These are phyloP conservation scores for Cladosporium sp. DNA, from an alignment of 2,329 filamentous ascomycete genomes.

Conservation along the genomic window DNA sequence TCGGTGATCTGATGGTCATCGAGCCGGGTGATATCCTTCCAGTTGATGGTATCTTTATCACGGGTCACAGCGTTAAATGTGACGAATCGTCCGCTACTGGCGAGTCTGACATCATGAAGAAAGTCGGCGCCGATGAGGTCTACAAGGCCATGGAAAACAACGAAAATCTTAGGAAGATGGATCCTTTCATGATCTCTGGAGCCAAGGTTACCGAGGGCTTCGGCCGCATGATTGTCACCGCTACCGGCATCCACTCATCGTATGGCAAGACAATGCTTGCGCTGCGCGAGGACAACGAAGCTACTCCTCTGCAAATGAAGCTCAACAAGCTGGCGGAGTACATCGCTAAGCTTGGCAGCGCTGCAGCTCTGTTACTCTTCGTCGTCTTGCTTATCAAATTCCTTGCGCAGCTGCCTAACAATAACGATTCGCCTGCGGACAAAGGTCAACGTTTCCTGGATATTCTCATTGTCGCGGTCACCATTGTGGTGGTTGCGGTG, in stretches of 20 bases:
- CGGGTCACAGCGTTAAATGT: slow-evolving; percentile 63
- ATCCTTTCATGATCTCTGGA: slow-evolving; percentile 84
- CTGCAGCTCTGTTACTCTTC: slow-evolving; percentile 74
- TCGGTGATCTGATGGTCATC: slow-evolving; percentile 68
- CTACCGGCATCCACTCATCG: slow-evolving; percentile 67
- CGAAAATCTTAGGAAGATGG: slow-evolving; percentile 60
- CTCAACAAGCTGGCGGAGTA: slow-evolving; percentile 73
- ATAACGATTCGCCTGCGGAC: slow-evolving; percentile 53
- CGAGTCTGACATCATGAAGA: slow-evolving; percentile 68
- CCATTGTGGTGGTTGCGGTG: slow-evolving; percentile 64
- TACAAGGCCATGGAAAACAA: slow-evolving; percentile 59
- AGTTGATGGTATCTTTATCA: slow-evolving; percentile 66
- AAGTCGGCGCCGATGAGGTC: slow-evolving; percentile 61
- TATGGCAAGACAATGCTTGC: slow-evolving; percentile 77
- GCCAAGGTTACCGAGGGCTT: slow-evolving; percentile 72
- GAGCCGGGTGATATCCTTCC: slow-evolving; percentile 70
- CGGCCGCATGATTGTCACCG: slow-evolving; percentile 70
- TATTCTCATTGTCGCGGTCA: slow-evolving; percentile 61
- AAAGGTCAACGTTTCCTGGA: slow-evolving; percentile 70
- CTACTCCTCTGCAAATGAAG: slow-evolving; percentile 73
- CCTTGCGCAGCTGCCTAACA: slow-evolving; percentile 59
- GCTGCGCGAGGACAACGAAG: slow-evolving; percentile 68
- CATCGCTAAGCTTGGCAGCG: slow-evolving; percentile 72
- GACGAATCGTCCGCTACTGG: slow-evolving; percentile 74
- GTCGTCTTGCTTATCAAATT: slow-evolving; percentile 83